Base-by-base conservation (phyloP, 2,329 filamentous ascomycete genomes). In the Nemania diffusa region DNA sequence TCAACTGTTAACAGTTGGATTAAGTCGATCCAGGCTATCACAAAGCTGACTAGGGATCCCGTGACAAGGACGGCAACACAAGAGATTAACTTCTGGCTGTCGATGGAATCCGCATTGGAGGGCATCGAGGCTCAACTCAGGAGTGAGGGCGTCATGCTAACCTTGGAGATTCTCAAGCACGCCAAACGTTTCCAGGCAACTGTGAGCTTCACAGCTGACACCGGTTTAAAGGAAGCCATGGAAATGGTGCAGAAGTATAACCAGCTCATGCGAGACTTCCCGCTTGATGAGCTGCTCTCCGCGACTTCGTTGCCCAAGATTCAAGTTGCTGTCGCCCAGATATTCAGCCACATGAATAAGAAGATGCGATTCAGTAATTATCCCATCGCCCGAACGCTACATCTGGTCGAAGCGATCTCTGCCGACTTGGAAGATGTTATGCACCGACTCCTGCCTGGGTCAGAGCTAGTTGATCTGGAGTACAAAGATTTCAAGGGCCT, bases 241-340 rank as follows among this genome's bases (percentile, higher is more conserved):
- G 96, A 99, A 69, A 92, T 92, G 78, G 97, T 99, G 53, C 93
- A 97, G 79, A 97, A 97, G 80, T 99, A 98, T 84, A 99, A 99
- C 78, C 93, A 97, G 81, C 87, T 99, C 26, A 98, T 99, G 93
- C 91, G 96, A 70, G 97, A 99, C 78, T 98, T 99, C 71, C 96
- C 96, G 0, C 85, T 99, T 37, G 95, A 98, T 77, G 96, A 99
- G 79, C 83, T 99, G 29, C 87, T 97, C 20, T 97, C 96, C 17
- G 94, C 96, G 1, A 97, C 94, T 0, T 95, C 94, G 0, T 81
- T 99, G 51, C 84, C 90, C 74, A 97, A 97, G 80, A 90, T 97
- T 2, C 90, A 96, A 75, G 94, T 98, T 74, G 92, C 96, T 6
- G 88, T 99, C 69, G 88, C 91, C 51, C 88, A 94, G 74, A 97